Conservation (phyloP, 352 stramenopile species). For the Phytopythium montanum region DNA sequence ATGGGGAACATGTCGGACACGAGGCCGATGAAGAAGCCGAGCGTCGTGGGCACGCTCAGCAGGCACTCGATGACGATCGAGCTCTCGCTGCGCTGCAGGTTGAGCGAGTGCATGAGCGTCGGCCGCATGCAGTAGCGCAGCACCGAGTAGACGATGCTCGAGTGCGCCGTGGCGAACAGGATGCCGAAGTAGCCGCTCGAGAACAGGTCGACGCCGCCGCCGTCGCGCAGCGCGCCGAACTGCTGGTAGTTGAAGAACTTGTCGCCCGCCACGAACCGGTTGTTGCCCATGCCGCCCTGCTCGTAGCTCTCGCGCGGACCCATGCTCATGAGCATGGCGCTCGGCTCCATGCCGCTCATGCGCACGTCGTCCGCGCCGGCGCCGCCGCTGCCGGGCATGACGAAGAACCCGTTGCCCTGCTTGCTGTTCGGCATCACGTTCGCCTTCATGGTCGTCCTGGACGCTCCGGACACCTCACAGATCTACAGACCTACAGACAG, state of each 20-base stretch:
- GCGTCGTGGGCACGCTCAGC: slow-evolving; percentile 84
- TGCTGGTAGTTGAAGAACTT: slow-evolving; percentile 70
- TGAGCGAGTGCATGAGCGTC: slow-evolving; percentile 63
- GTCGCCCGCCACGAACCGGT: slow-evolving; percentile 42
- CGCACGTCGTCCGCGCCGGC: slow-evolving; percentile 24
- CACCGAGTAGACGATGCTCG: slow-evolving; percentile 56
- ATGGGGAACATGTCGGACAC: slow-evolving; percentile 88
- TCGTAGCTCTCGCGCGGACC: slow-evolving; percentile 26
- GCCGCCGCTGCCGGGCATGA: slow-evolving; percentile 10
- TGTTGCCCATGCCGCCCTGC: slow-evolving; percentile 23
- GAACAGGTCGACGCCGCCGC: slow-evolving; percentile 59
- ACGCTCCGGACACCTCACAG: no score
- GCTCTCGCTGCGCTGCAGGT: slow-evolving; percentile 46
- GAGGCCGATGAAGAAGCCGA: slow-evolving; percentile 85
- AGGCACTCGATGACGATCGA: slow-evolving; percentile 63
- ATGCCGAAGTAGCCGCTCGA: slow-evolving; percentile 52
- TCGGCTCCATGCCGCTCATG: slow-evolving; percentile 11
- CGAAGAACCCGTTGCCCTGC: slow-evolving; percentile 22
- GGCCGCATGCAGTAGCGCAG: slow-evolving; percentile 64
- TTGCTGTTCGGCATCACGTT: slow-evolving; percentile 21
- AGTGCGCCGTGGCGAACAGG: slow-evolving; percentile 48
- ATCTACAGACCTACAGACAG: no score
- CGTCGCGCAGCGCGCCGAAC: slow-evolving; percentile 59
- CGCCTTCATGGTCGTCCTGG: neutral
- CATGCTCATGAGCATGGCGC: slow-evolving; percentile 21